Base-by-base conservation (phyloP, 2,329 filamentous ascomycete species). In the Calonectria ilicicola region DNA sequence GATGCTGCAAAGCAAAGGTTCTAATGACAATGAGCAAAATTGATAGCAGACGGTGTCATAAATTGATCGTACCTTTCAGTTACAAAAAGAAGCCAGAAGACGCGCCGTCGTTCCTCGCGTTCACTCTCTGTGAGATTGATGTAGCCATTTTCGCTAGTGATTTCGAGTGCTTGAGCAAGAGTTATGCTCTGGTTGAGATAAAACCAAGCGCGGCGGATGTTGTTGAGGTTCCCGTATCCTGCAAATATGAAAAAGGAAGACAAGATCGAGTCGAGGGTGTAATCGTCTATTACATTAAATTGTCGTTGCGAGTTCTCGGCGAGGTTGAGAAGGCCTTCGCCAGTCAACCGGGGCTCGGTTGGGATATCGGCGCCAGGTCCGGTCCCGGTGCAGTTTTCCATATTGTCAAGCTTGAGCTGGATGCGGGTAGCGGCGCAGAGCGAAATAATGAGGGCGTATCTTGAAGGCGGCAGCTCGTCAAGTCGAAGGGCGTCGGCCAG, bases 61-160 rank as follows among this genome's bases (percentile, higher is more conserved):
- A 1, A 4, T 17, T 8, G 1, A 19, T 3, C 44, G 4, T 15
- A 79, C 81, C 81, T 69, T 65, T 82, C 81, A 14, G 81, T 82
- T 0, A 84, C 82, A 62, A 83, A 84, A 0, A 84, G 47, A 0
- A 84, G 76, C 82, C 82, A 84, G 29, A 84, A 82, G 5, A 82
- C 75, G 0, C 81, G 78, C 5, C 81, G 70, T 40, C 81, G 76
- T 67, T 72, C 78, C n/a, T 82, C 80, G 0, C 79, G 74, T 6
- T 82, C 81, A 1, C 38, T 66, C 1, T 76, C 67, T 1, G 76
- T 51, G 0, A 82, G 17, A 8, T 74, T 72, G 14, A 72, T 40
- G 35, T 81, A 81, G 0, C 81, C 80, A 0, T 74, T 64, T 51
- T 83, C 81, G 7, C 74, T 74, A 3, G 81, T 80, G 0, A 82